phyloP scores from a whole-genome alignment of 2,329 filamentous ascomycete genomes.

The Sclerotinia subarctica region DNA sequence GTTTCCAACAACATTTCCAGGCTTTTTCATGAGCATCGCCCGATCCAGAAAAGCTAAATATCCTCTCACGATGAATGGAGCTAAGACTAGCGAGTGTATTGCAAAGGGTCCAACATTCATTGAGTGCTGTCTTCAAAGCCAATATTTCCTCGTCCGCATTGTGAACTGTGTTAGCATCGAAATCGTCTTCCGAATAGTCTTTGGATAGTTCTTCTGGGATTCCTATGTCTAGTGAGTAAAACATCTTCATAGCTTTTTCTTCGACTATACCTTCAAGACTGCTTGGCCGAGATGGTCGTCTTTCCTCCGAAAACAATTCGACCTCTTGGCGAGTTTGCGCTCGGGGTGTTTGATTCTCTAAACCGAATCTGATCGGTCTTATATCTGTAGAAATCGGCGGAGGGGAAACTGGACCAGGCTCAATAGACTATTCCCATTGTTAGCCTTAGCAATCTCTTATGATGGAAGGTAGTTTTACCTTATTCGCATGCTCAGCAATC shows the following conservation, averaged over 20 bases:
- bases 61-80: conserved; percentile 74
- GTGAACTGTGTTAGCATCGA: conserved; percentile 43
- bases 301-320: conserved; percentile 51
- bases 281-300: conserved; percentile 51
- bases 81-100: conserved; percentile 85
- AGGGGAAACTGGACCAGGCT: conserved; percentile 44
- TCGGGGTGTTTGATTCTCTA: conserved; percentile 71
- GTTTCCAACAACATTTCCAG: conserved; percentile 90
- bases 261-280: conserved; percentile 69
- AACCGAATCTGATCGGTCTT: conserved; percentile 60
- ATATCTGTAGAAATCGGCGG: conserved; percentile 77
- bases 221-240: conserved; percentile 35
- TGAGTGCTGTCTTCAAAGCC: conserved; percentile 71
- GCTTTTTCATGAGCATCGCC: conserved; percentile 80
- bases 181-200: conserved; percentile 46
- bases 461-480: conserved; percentile 25
- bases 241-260: conserved; percentile 20
- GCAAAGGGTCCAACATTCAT: conserved; percentile 91
- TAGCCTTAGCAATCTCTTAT: not conserved
- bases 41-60: conserved; percentile 71
- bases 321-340: conserved; percentile 81
- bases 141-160: conserved; percentile 58
- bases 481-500: conserved; percentile 24
- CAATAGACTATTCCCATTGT: conserved; percentile 27
- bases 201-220: conserved; percentile 43